A percentile compares a stretch with the other conserved stretches of the same genome.
These are phyloP conservation scores for Pseudoneurospora amorphoporcata DNA, from an alignment of 495 filamentous ascomycete species.

Conservation along the genomic window DNA sequence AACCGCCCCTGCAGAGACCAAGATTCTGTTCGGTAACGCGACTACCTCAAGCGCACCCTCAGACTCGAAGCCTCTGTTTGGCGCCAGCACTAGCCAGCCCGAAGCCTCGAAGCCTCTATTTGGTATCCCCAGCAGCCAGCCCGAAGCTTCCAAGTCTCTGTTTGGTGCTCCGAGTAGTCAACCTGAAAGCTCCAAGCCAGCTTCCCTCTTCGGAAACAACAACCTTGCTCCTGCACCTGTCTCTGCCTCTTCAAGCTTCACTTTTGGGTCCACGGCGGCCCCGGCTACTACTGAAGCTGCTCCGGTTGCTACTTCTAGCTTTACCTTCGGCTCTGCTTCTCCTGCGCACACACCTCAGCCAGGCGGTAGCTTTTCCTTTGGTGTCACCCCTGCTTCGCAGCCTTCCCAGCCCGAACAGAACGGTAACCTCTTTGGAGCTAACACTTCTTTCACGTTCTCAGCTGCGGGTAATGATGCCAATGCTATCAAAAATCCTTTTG, in stretches of 20 bases:
- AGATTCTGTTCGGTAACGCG: constrained; percentile 5
- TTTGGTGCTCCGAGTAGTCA: constrained; percentile 8
- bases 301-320: neutral
- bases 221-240: constrained; percentile 7
- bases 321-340: constrained; percentile 19
- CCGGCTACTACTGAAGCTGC: constrained; percentile 18
- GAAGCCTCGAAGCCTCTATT: constrained; percentile 14
- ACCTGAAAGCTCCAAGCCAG: constrained; percentile 7
- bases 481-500: constrained; percentile 33
- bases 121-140: constrained; percentile 6
- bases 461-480: constrained; percentile 19
- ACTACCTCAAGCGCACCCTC: constrained; percentile 7
- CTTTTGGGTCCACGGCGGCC: constrained; percentile 20
- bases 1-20: constrained; percentile 4
- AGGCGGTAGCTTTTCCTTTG: constrained; percentile 12
- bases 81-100: constrained; percentile 1
- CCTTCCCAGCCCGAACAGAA: constrained; percentile 1
- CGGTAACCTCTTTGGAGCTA: constrained; percentile 14
- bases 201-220: constrained; percentile 10
- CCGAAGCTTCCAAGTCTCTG: constrained; percentile 11
- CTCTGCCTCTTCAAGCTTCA: constrained; percentile 11
- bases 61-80: constrained; percentile 14
- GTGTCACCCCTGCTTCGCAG: constrained; percentile 6
- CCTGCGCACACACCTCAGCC: constrained; percentile 19
- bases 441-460: constrained; percentile 30